Conservation (phyloP, 306 rosid species). For the Calophaca sinica region DNA sequence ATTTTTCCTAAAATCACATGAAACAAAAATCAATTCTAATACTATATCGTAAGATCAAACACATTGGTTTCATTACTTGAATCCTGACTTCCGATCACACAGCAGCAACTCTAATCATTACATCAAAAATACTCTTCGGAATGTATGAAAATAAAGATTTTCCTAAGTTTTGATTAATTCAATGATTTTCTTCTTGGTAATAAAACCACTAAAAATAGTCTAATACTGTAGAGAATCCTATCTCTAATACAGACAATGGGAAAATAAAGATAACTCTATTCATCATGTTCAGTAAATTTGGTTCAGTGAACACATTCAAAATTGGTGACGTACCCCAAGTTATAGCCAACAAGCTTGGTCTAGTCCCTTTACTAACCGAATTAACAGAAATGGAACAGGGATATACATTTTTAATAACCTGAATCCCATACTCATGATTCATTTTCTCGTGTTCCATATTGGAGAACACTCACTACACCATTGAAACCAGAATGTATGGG, state of each 20-base stretch:
- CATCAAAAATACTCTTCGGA: too few relatives aligned
- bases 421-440: neutral
- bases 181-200: neutral
- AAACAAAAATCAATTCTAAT: too few relatives aligned
- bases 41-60: too few relatives aligned
- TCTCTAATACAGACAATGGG: neutral
- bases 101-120: too few relatives aligned
- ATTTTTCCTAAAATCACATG: too few relatives aligned
- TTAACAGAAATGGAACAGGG: neutral
- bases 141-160: neutral
- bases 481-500: slow-evolving; percentile 8
- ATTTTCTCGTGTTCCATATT: neutral
- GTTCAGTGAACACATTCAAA: neutral
- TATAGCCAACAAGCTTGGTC: neutral
- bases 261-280: too few relatives aligned
- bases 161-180: neutral
- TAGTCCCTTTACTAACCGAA: neutral
- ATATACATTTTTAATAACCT: neutral
- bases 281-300: neutral
- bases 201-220: neutral
- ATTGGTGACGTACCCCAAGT: neutral
- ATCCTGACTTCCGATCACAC: too few relatives aligned
- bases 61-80: too few relatives aligned
- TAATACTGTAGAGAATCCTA: neutral
- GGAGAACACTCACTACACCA: too few relatives aligned